Base-by-base conservation (phyloP, 306 rosid genomes). In the Corylus avellana region DNA sequence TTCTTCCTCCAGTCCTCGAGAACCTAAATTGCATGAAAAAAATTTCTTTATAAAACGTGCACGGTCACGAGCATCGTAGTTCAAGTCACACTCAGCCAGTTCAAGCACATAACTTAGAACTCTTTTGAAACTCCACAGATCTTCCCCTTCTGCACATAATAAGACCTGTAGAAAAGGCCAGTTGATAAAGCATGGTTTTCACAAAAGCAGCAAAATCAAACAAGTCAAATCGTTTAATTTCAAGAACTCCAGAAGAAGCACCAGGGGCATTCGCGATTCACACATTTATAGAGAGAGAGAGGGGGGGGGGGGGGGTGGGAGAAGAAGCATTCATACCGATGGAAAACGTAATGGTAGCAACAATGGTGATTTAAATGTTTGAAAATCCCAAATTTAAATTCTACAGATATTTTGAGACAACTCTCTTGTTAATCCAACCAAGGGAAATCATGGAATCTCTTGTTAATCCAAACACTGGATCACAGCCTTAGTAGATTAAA, bases 11-110 rank as follows among this genome's bases (percentile, higher is more conserved):
- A 49, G 55, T 78, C 27, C 84, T 53, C 79, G 94, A 78, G 83
- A 83, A 56, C 84, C 91, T 80, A 90, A 64, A 89, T 86, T 70
- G 72, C 82, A 78, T 37, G 91, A 78, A 74, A 91, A 72, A 77
- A 93, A 85, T 74, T 87, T 93, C 75, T 85, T 86, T 57, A 93
- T 70, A 74, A 93, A 83, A 84, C 89, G 85, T 73, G 96, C 90
- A 32, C 94, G 96, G 81, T 96, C 99, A 80, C 98, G 97, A 48
- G 93, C 83, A 81, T 96, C 97, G 73, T 93, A 93, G 75, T 83
- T 91, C 79, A 87, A 77, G 81, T 96, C 98, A 58, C 89, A 83
- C 80, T 89, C 89, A 75, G 98, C 97, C 79, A 96, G 82, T 88
- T 93, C 96, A 76, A 91, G 85, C 82, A 89, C 79, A 85, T 96